These are phyloP conservation scores for Saitoella complicata DNA, from an alignment of 805 yeast species.

Conservation along the genomic window DNA sequence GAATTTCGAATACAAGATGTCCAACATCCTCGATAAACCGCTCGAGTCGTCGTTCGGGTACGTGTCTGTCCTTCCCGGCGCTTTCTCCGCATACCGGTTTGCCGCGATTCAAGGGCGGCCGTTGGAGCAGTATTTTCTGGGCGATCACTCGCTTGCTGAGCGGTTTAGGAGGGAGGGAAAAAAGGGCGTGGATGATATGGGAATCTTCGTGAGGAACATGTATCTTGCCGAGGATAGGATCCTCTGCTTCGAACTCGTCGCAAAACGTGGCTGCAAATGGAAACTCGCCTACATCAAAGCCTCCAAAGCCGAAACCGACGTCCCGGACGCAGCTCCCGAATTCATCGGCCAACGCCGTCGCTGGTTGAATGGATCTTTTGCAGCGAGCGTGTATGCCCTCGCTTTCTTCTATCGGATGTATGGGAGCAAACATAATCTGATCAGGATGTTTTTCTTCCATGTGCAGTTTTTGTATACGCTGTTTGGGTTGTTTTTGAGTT, in stretches of 20 bases:
- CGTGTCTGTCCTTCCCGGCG: conserved; percentile 52
- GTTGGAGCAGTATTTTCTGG: conserved; percentile 49
- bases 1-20: conserved; percentile 51
- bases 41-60: conserved; percentile 50
- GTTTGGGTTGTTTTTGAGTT: conserved; percentile 36
- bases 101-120: conserved; percentile 49
- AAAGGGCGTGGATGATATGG: conserved; percentile 41
- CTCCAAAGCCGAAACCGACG: conserved; percentile 54
- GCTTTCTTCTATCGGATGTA: conserved; percentile 41
- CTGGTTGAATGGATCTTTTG: conserved; percentile 57
- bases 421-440: conserved; percentile 35
- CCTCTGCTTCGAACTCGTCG: conserved; percentile 47
- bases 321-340: conserved; percentile 46
- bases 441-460: conserved; percentile 36
- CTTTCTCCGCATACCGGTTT: conserved; percentile 48
- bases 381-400: conserved; percentile 43
- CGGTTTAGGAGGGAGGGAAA: conserved; percentile 25
- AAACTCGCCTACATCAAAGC: conserved; percentile 45
- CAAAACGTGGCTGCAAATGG: conserved; percentile 43
- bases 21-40: conserved; percentile 52
- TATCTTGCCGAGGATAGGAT: conserved; percentile 56
- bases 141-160: conserved; percentile 36
- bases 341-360: conserved; percentile 49
- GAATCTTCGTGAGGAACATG: conserved; percentile 52
- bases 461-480: conserved; percentile 41